Evolutionary conservation across 2,329 filamentous ascomycete species (phyloP).

Genomic region (Penicillium aurantiogriseum): DNA sequence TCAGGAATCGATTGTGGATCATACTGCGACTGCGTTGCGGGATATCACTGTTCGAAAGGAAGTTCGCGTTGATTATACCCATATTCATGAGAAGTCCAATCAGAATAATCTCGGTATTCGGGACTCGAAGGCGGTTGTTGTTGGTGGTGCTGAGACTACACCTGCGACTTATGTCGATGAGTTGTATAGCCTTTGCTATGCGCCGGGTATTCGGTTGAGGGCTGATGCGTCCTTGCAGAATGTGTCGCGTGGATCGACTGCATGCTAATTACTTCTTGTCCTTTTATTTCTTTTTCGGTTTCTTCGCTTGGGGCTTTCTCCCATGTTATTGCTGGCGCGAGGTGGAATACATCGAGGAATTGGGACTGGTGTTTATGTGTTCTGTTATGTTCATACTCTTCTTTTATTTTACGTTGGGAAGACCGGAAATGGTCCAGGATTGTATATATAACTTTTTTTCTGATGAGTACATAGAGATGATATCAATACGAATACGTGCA

Average conservation of each 20-base stretch:
- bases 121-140: slow-evolving; percentile 25
- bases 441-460: background rate
- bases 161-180: slow-evolving; percentile 48
- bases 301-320: background rate
- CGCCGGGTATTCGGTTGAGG: slow-evolving; percentile 30
- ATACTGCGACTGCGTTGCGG: slow-evolving; percentile 38
- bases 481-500: background rate
- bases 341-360: background rate
- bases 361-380: background rate
- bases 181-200: slow-evolving; percentile 41
- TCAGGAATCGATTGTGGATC: slow-evolving; percentile 24
- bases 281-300: background rate
- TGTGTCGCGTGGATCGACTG: background rate
- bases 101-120: slow-evolving; percentile 20
- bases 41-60: slow-evolving; percentile 65
- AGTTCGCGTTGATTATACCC: slow-evolving; percentile 54
- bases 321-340: background rate
- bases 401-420: background rate
- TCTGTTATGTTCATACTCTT: background rate
- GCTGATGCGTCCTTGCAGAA: slow-evolving; percentile 21
- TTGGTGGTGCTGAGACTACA: slow-evolving; percentile 26
- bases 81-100: slow-evolving; percentile 22
- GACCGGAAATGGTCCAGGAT: no score
- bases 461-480: background rate
- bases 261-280: slow-evolving; percentile 1